A percentile compares a stretch with the other conserved stretches of the same genome.
These are phyloP conservation scores for Syncephalis fuscata DNA, from an alignment of 371 early-diverging fungal genomes.

Conservation along the genomic window DNA sequence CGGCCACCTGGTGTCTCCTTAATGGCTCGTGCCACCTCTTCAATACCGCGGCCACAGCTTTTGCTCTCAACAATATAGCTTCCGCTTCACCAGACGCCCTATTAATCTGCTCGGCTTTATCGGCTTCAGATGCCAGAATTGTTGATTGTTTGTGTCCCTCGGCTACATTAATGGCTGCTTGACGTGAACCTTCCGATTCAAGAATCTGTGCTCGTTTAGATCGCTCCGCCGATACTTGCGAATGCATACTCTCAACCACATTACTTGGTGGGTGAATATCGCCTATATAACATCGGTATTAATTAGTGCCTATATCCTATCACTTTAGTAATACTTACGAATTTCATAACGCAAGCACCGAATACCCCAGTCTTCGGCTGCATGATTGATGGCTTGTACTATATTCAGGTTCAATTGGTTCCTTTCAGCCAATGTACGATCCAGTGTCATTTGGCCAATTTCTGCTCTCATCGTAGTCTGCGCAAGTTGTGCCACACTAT, in stretches of 20 bases:
- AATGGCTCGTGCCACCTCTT: constrained; percentile 64
- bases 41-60: constrained; percentile 75
- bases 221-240: constrained; percentile 92
- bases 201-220: constrained; percentile 93
- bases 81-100: constrained; percentile 78
- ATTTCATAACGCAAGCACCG: constrained; percentile 86
- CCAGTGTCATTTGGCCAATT: constrained; percentile 94
- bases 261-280: constrained; percentile 94
- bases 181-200: constrained; percentile 89
- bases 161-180: constrained; percentile 93
- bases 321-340: constrained; percentile 18
- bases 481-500: constrained; percentile 88
- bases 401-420: constrained; percentile 83
- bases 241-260: constrained; percentile 94
- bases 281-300: constrained; percentile 16
- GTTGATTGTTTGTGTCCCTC: constrained; percentile 87
- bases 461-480: constrained; percentile 98
- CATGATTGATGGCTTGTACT: constrained; percentile 87
- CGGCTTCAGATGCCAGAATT: constrained; percentile 90
- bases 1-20: constrained; percentile 35
- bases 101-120: constrained; percentile 77
- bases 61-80: constrained; percentile 71
- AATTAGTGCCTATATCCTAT: not conserved
- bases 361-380: constrained; percentile 93
- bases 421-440: constrained; percentile 89